A percentile compares a stretch with the other conserved stretches of the same genome.
Conservation (phyloP, 352 stramenopile species). For the Pythium dissotocum region DNA sequence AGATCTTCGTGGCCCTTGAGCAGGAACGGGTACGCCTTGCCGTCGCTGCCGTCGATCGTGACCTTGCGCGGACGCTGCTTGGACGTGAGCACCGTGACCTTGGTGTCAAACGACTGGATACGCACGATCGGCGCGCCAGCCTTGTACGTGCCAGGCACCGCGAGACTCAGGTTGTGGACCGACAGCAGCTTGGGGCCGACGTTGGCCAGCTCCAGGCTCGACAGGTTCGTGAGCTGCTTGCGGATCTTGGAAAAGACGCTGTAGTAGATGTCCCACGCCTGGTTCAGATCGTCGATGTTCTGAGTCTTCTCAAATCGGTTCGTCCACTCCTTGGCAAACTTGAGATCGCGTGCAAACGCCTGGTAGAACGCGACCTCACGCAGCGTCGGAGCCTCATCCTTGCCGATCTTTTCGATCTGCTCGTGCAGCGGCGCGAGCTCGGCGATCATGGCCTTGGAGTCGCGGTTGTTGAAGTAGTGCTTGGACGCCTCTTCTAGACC, state of each 20-base stretch:
- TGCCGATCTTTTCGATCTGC: conserved; percentile 77
- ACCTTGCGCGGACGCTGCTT: conserved; percentile 99
- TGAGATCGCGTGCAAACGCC: conserved; percentile 93
- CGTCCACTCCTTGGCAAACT: conserved; percentile 82
- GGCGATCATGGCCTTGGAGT: conserved; percentile 96
- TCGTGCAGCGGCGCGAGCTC: conserved; percentile 95
- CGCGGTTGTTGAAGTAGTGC: conserved; percentile 97
- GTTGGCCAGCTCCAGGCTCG: conserved; percentile 96
- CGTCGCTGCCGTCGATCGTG: conserved; percentile 97
- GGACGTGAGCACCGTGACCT: conserved; percentile 97
- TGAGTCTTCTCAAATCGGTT: conserved; percentile 78
- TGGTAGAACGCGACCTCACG: conserved; percentile 86
- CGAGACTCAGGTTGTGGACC: conserved; percentile 94
- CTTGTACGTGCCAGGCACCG: conserved; percentile 94
- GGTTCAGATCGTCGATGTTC: conserved; percentile 82
- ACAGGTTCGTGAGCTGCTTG: conserved; percentile 94
- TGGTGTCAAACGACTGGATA: conserved; percentile 93
- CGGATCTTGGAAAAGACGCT: conserved; percentile 95
- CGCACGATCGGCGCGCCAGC: conserved; percentile 81
- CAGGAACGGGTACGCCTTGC: conserved; percentile 98
- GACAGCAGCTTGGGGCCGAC: conserved; percentile 96
- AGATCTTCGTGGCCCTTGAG: conserved; percentile 99
- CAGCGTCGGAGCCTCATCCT: conserved; percentile 78
- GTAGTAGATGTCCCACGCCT: conserved; percentile 99
- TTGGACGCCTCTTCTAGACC: conserved; percentile 97